Evolutionary conservation across 1,284 basidiomycete genomes (phyloP).

Genomic region (Amylostereum areolatum): DNA sequence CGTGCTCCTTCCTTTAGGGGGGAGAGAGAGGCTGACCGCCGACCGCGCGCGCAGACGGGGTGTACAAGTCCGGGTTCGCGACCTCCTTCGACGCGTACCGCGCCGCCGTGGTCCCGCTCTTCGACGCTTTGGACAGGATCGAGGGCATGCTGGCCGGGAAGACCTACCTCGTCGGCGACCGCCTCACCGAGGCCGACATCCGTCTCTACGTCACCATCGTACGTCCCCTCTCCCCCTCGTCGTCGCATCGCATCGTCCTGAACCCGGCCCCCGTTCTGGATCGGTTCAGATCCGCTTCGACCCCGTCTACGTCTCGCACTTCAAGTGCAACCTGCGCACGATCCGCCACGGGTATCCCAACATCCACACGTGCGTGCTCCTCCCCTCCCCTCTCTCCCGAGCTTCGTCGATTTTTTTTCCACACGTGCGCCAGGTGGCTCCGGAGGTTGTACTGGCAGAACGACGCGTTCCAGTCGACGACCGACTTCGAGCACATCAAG

Average conservation of each 20-base stretch:
- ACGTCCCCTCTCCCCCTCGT: constrained; percentile 23
- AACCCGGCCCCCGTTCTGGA: too few species aligned
- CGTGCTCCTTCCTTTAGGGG: constrained; percentile 16
- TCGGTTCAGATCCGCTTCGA: constrained; percentile 55
- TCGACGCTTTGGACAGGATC: constrained; percentile 74
- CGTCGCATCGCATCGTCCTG: background rate
- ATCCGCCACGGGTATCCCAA: constrained; percentile 79
- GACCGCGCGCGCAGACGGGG: constrained; percentile 50
- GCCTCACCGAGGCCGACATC: constrained; percentile 88
- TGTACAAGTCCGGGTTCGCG: constrained; percentile 91
- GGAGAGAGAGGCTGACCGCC: background rate
- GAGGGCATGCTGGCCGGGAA: constrained; percentile 77
- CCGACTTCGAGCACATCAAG: constrained; percentile 87
- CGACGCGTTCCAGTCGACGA: constrained; percentile 83
- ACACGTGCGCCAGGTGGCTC: constrained; percentile 53
- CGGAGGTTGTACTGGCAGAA: constrained; percentile 90
- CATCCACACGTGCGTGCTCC: constrained; percentile 53
- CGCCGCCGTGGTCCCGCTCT: constrained; percentile 64
- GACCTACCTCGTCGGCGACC: constrained; percentile 78
- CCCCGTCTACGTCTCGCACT: constrained; percentile 86
- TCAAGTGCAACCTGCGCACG: constrained; percentile 88
- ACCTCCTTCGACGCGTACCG: constrained; percentile 80
- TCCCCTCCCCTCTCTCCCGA: background rate
- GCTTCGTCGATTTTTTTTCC: background rate
- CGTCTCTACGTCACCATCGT: constrained; percentile 90